These are phyloP conservation scores for Podospora didyma DNA, from an alignment of 495 filamentous ascomycete species.

Conservation along the genomic window DNA sequence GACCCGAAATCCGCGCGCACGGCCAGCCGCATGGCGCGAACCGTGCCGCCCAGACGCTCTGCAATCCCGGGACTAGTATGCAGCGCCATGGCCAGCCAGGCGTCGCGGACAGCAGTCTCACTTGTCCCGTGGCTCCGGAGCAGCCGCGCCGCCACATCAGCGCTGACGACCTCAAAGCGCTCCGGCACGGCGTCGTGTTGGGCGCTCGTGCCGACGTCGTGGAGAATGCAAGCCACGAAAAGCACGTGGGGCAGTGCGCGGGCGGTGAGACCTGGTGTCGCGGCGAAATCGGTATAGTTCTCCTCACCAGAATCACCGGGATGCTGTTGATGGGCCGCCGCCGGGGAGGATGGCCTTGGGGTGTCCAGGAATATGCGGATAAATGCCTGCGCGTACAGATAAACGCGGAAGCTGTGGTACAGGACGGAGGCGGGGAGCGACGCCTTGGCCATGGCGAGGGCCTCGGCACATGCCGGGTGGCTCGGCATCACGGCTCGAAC, in stretches of 20 bases:
- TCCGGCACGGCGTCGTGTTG: constrained; percentile 31
- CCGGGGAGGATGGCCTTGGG: no score
- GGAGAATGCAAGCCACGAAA: constrained; percentile 40
- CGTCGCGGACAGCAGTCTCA: constrained; percentile 32
- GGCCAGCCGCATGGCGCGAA: constrained; percentile 33
- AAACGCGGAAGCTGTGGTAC: constrained; percentile 46
- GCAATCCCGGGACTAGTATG: constrained; percentile 44
- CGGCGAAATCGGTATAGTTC: no score
- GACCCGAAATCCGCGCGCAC: constrained; percentile 40
- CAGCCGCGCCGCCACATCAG: constrained; percentile 34
- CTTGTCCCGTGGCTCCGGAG: constrained; percentile 22
- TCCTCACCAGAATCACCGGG: neutral
- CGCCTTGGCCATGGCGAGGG: constrained; percentile 24
- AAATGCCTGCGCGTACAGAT: constrained; percentile 33
- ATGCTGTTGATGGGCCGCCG: neutral
- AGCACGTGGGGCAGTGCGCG: constrained; percentile 19
- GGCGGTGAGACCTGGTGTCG: no score
- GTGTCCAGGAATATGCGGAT: constrained; percentile 11
- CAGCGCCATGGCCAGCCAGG: constrained; percentile 44
- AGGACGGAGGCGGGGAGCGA: constrained; percentile 37
- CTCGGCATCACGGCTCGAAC: constrained; percentile 20
- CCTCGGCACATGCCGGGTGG: constrained; percentile 25
- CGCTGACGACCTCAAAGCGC: constrained; percentile 46
- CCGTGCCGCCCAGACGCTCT: constrained; percentile 36
- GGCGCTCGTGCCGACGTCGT: constrained; percentile 42